Conservation (phyloP, 2,329 filamentous ascomycete genomes). For the Fusarium redolens region DNA sequence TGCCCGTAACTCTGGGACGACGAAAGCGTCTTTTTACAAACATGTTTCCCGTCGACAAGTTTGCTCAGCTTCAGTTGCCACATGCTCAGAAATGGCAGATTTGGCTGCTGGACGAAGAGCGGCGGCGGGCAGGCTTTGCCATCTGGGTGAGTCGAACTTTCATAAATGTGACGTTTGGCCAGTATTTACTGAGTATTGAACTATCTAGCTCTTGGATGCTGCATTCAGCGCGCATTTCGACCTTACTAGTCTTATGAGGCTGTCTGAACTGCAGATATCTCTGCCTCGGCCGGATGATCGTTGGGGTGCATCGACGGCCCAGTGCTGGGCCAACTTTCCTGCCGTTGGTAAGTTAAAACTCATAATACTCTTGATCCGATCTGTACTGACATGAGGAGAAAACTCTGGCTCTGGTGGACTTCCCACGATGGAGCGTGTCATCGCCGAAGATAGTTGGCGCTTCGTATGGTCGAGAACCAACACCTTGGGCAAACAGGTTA, state of each 20-base stretch:
- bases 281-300: slow-evolving; percentile 6
- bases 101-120: slow-evolving; percentile 3
- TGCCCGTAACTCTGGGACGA: background rate
- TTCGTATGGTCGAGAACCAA: slow-evolving; percentile 1
- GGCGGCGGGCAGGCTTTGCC: slow-evolving; percentile 1
- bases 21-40: slow-evolving; percentile 3
- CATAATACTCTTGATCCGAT: rapidly evolving
- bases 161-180: background rate
- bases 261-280: slow-evolving; percentile 11
- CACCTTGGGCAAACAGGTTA: slow-evolving; percentile 5
- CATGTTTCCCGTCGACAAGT: slow-evolving; percentile 15
- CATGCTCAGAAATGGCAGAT: slow-evolving; percentile 9
- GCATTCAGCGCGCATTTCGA: background rate
- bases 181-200: background rate
- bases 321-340: slow-evolving; percentile 8
- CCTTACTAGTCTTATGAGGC: background rate
- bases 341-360: background rate
- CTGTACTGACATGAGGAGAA: background rate
- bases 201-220: background rate
- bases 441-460: background rate
- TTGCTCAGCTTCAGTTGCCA: slow-evolving; percentile 5
- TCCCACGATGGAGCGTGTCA: background rate
- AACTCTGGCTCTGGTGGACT: background rate
- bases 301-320: background rate
- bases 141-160: background rate